These are phyloP conservation scores for Cyclospora cayetanensis DNA, from an alignment of 169 alveolate genomes.

Conservation along the genomic window DNA sequence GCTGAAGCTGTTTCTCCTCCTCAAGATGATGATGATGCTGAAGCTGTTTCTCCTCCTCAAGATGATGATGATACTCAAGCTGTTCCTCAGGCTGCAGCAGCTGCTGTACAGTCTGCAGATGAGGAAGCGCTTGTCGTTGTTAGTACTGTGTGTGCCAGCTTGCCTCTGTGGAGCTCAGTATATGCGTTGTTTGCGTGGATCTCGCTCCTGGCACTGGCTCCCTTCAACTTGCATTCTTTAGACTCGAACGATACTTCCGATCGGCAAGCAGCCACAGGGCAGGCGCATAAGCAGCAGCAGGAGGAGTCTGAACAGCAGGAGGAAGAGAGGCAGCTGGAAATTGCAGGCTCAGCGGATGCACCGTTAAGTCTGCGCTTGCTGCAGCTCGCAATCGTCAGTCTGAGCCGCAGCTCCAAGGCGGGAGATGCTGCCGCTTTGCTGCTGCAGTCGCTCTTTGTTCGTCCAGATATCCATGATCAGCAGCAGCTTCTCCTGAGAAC, in stretches of 20 bases:
- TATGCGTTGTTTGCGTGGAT: conserved; percentile 51
- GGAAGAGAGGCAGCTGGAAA: not conserved
- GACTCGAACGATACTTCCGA: not conserved
- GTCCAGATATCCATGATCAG: not conserved
- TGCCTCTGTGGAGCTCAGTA: conserved; percentile 64
- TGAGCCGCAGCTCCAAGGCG: conserved; percentile 1
- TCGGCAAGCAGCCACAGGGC: conserved; percentile 24
- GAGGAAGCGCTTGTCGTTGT: conserved; percentile 6
- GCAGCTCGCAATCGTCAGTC: not conserved
- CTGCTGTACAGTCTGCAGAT: not conserved
- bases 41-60: no score
- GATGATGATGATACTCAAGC: not conserved
- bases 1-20: not conserved
- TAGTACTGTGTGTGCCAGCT: not conserved
- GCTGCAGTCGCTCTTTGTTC: conserved; percentile 31
- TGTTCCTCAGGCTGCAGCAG: not conserved
- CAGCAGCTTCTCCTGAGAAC: conserved; percentile 31
- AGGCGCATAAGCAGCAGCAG: not conserved
- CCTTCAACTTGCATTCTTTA: conserved; percentile 26
- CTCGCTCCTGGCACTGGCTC: conserved; percentile 62
- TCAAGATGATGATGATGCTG: not conserved
- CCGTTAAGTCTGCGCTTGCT: not conserved
- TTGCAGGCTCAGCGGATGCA: not conserved
- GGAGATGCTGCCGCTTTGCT: conserved; percentile 57
- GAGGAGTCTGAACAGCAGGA: not conserved